These are phyloP conservation scores for Rhodotorula diobovata DNA, from an alignment of 768 basidiomycete genomes.

Conservation along the genomic window DNA sequence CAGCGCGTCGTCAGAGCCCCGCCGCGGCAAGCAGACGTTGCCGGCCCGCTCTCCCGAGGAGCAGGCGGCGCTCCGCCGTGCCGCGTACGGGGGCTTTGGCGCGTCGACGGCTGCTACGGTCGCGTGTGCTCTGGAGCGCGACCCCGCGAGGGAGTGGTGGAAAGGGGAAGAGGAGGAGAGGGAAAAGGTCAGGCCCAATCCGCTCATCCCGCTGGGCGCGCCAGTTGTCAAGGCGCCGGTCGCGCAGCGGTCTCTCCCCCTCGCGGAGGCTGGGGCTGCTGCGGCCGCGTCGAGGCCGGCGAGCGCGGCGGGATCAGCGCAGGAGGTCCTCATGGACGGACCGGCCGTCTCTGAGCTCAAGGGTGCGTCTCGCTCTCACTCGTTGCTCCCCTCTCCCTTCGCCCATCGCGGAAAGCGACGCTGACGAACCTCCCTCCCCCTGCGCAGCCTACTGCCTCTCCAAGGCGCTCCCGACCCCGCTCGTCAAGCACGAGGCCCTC, in stretches of 20 bases:
- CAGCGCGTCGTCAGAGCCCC: neutral
- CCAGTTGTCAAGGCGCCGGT: neutral
- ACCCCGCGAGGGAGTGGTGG: neutral
- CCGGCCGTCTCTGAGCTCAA: neutral
- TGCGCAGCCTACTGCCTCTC: neutral
- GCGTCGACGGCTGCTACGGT: neutral
- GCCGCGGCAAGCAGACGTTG: neutral
- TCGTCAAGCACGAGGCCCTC: neutral
- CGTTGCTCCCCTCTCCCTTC: neutral
- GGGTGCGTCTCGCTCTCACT: neutral
- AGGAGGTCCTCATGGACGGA: neutral
- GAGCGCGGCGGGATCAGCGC: neutral
- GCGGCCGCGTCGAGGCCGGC: neutral
- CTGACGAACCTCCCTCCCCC: neutral
- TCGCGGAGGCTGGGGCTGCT: neutral
- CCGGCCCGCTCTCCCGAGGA: neutral
- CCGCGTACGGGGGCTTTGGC: conserved; percentile 2
- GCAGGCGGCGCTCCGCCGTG: neutral
- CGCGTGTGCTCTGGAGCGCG: too few relatives aligned
- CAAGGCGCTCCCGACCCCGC: neutral
- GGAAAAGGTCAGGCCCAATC: neutral
- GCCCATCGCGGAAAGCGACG: fast-evolving
- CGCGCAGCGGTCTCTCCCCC: neutral
- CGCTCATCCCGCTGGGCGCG: neutral
- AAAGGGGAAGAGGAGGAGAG: neutral